A percentile compares a stretch with the other conserved stretches of the same genome.
phyloP scores from a whole-genome alignment of 1,284 basidiomycete species.

The Irpex sp. region DNA sequence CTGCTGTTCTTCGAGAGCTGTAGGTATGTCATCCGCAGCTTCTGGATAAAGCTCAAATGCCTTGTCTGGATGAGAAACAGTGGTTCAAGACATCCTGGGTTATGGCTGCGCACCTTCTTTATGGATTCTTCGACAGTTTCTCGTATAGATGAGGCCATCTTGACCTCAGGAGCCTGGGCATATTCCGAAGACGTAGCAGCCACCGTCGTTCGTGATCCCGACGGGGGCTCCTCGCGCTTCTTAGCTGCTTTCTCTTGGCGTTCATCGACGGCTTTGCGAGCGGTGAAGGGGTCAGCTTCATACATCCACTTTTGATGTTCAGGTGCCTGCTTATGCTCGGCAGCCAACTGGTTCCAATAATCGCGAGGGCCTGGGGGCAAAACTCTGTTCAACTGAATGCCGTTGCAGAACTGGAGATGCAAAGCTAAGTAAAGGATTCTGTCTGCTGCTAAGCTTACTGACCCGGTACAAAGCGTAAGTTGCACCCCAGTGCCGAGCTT shows the following conservation, averaged over 20 bases:
- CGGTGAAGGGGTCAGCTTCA: slow-evolving; percentile 78
- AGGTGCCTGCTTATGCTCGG: slow-evolving; percentile 62
- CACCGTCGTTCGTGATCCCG: slow-evolving; percentile 6
- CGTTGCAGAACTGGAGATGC: slow-evolving; percentile 65
- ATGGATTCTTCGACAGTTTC: slow-evolving; percentile 81
- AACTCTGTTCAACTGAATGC: slow-evolving; percentile 69
- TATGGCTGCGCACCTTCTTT: slow-evolving; percentile 50
- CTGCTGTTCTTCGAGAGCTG: slow-evolving; percentile 22
- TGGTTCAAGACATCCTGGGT: background rate
- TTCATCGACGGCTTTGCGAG: slow-evolving; percentile 59
- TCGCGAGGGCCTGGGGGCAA: slow-evolving; percentile 79
- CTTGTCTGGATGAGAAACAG: slow-evolving; percentile 25
- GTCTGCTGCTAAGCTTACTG: slow-evolving; percentile 28
- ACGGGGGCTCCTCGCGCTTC: slow-evolving; percentile 31
- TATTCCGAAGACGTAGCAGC: slow-evolving; percentile 42
- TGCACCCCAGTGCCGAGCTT: slow-evolving; percentile 85
- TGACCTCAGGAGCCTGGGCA: slow-evolving; percentile 73
- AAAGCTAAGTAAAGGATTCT: background rate
- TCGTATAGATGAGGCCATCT: slow-evolving; percentile 73
- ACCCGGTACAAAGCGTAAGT: slow-evolving; percentile 85
- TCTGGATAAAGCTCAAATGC: slow-evolving; percentile 49
- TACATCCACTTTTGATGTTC: slow-evolving; percentile 83
- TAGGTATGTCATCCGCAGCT: slow-evolving; percentile 34
- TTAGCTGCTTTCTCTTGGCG: slow-evolving; percentile 53
- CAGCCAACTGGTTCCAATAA: slow-evolving; percentile 77